A percentile compares a stretch with the other conserved stretches of the same genome.
phyloP scores from a whole-genome alignment of 768 basidiomycete species.

The Dioszegia crocea region DNA sequence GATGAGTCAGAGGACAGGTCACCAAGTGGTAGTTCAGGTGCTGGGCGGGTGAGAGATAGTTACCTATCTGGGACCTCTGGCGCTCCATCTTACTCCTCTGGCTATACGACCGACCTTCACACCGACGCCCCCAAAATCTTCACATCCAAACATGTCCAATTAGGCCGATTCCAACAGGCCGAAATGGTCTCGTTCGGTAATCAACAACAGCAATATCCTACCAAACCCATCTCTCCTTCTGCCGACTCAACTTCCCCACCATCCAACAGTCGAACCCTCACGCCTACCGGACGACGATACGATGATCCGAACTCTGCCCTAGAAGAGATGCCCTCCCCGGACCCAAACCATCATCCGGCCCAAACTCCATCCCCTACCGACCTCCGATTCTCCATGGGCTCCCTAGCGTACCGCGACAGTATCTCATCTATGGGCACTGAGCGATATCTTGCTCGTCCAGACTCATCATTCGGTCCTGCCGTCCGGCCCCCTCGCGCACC shows the following conservation, averaged over 20 bases:
- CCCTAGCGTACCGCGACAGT: conserved; percentile 35
- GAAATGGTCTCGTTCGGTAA: conserved; percentile 42
- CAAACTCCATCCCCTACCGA: conserved; percentile 20
- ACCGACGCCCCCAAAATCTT: conserved; percentile 46
- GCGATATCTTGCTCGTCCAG: conserved; percentile 23
- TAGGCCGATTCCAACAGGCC: conserved; percentile 44
- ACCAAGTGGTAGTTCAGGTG: conserved; percentile 2
- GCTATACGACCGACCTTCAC: conserved; percentile 36
- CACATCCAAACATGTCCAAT: conserved; percentile 43
- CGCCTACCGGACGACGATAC: conserved; percentile 7
- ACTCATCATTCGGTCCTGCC: conserved; percentile 1
- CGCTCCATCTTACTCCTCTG: conserved; percentile 36
- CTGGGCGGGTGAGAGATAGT: conserved; percentile 23
- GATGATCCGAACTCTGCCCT: background rate
- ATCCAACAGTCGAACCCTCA: conserved; percentile 5
- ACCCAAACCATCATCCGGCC: conserved; percentile 4
- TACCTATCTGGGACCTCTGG: conserved; percentile 26
- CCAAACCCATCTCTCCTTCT: background rate
- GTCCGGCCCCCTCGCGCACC: background rate
- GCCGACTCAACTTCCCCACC: background rate
- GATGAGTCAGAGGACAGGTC: conserved; percentile 10
- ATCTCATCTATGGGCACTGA: conserved; percentile 35
- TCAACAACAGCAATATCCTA: background rate
- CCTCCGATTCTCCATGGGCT: conserved; percentile 49
- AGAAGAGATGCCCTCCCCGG: conserved; percentile 7